These are phyloP conservation scores for Claviceps africana DNA, from an alignment of 2,329 filamentous ascomycete species.

Conservation along the genomic window DNA sequence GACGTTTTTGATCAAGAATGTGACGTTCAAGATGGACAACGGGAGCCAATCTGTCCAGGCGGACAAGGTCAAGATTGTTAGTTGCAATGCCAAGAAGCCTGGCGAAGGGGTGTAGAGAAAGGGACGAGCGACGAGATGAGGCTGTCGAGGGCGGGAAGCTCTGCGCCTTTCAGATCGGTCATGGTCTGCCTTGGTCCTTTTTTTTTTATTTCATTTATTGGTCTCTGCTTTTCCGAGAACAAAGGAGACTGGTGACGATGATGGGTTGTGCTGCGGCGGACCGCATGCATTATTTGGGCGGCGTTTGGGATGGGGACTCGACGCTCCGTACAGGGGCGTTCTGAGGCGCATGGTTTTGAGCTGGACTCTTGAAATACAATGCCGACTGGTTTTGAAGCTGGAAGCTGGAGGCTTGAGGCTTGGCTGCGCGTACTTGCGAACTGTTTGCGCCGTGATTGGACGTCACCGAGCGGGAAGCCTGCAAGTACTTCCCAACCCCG, in stretches of 20 bases:
- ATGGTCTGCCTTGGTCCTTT: neutral
- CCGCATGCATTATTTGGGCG: conserved; percentile 5
- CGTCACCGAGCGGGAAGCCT: too few species aligned
- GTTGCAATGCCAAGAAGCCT: conserved; percentile 75
- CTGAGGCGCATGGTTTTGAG: too few species aligned
- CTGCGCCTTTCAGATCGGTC: neutral
- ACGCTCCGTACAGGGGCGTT: neutral
- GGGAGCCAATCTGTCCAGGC: conserved; percentile 57
- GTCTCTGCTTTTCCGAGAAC: neutral
- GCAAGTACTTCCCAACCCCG: too few species aligned
- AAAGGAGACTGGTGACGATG: neutral
- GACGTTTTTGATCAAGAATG: conserved; percentile 98
- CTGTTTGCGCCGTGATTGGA: neutral
- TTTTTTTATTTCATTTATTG: neutral
- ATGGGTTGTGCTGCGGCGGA: neutral
- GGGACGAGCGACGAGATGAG: neutral
- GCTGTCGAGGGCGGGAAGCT: neutral
- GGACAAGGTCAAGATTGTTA: conserved; percentile 96
- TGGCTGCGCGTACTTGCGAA: too few species aligned
- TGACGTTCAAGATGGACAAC: conserved; percentile 95
- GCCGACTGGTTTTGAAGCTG: neutral
- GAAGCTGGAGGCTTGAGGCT: too few species aligned
- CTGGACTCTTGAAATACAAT: too few species aligned
- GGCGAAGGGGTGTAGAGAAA: conserved; percentile 20
- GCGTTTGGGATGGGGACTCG: conserved; percentile 6